Conservation (phyloP, 106 monocot species). For the Dactylorhiza incarnata region DNA sequence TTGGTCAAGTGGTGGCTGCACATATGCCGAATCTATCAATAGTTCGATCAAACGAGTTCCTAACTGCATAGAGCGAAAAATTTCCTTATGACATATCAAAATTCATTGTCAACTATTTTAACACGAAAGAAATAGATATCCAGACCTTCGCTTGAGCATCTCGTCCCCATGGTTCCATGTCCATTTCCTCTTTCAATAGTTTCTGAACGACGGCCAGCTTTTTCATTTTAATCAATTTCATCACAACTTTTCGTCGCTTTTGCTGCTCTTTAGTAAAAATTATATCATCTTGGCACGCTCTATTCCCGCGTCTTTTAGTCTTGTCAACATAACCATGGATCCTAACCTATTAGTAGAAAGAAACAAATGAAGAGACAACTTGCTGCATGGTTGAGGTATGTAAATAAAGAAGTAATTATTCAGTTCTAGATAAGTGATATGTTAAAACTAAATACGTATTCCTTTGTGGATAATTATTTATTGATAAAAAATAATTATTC, state of each 20-base stretch:
- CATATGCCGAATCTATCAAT: slow-evolving; percentile 77
- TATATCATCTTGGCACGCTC: slow-evolving; percentile 21
- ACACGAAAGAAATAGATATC: slow-evolving; percentile 3
- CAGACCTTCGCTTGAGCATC: slow-evolving; percentile 82
- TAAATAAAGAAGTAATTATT: too few relatives aligned
- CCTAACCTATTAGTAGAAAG: slow-evolving; percentile 32
- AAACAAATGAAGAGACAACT: neutral
- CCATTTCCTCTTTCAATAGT: slow-evolving; percentile 41
- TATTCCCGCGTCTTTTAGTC: slow-evolving; percentile 33
- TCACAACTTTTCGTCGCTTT: slow-evolving; percentile 34
- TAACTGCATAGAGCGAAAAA: slow-evolving; percentile 46
- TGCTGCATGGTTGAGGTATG: neutral
- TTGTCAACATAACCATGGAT: slow-evolving; percentile 65
- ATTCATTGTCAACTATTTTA: slow-evolving; percentile 1
- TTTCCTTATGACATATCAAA: neutral
- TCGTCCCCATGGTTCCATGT: slow-evolving; percentile 66
- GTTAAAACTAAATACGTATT: too few relatives aligned
- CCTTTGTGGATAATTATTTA: too few relatives aligned
- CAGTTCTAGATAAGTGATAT: too few relatives aligned
- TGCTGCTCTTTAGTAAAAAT: slow-evolving; percentile 22
- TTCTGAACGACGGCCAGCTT: slow-evolving; percentile 45
- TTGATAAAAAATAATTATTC: too few relatives aligned
- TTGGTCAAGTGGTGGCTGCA: slow-evolving; percentile 54
- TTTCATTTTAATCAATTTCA: slow-evolving; percentile 48
- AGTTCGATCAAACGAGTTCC: slow-evolving; percentile 73